phyloP scores from a whole-genome alignment of 2,329 filamentous ascomycete genomes.

The Stromatinia cepivora region DNA sequence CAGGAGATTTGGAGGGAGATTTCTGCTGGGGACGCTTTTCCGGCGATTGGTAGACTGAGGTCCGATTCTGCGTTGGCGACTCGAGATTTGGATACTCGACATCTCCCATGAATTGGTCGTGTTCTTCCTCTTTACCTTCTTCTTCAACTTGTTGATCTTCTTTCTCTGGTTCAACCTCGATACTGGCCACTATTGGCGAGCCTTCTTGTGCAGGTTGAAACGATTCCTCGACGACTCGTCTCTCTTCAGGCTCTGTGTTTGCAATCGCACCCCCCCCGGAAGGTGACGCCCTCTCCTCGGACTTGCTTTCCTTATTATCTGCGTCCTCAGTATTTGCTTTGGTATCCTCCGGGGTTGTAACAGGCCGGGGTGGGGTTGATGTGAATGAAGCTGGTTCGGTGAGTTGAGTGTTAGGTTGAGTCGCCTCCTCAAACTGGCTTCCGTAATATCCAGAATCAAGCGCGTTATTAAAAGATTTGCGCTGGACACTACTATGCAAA shows the following conservation, averaged over 20 bases:
- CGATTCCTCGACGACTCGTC: constrained; percentile 38
- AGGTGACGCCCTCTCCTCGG: background rate
- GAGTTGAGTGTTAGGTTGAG: constrained; percentile 29
- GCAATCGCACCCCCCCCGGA: constrained; percentile 28
- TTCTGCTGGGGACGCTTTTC: constrained; percentile 30
- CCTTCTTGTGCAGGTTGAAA: constrained; percentile 50
- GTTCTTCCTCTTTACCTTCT: constrained; percentile 21
- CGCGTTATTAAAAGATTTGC: constrained; percentile 39
- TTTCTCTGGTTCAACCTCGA: constrained; percentile 11
- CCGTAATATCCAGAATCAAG: constrained; percentile 73
- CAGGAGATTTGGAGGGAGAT: constrained; percentile 25
- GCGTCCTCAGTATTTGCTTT: background rate
- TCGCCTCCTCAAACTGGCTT: constrained; percentile 49
- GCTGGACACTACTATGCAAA: constrained; percentile 27
- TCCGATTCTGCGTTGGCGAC: constrained; percentile 33
- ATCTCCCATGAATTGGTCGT: constrained; percentile 19
- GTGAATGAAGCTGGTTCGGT: constrained; percentile 18
- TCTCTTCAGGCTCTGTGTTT: constrained; percentile 33
- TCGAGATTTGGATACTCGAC: constrained; percentile 32
- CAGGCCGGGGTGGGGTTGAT: constrained; percentile 1
- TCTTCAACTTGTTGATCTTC: constrained; percentile 9
- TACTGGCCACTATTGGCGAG: constrained; percentile 38
- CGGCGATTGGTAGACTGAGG: constrained; percentile 27
- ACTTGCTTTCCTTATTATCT: background rate
- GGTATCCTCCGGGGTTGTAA: constrained; percentile 22